Evolutionary conservation across 345 rosid species (phyloP), one percentile per base, ranked within the genome.

Genomic region (Eucalyptus erythrocorys): DNA sequence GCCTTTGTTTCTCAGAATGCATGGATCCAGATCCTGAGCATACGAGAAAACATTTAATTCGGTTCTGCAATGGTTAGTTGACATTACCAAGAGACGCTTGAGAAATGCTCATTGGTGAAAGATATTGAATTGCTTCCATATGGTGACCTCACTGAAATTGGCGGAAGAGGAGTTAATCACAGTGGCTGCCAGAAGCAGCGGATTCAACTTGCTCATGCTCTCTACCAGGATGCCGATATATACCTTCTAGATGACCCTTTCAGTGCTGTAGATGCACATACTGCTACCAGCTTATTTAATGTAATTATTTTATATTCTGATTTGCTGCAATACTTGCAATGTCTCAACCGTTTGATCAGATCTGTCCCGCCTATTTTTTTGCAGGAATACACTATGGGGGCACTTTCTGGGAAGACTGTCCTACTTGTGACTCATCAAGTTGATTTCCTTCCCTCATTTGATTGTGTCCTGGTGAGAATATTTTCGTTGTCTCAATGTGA

Each of bases 161-260:
- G 99, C 43, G 99, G 96, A 92, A 93, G 99, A 92, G 99, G 99
- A 87, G 99, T 97, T 50, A 97, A 97, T 93, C 94, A 96, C 90
- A 97, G 99, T 85, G 99, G 99, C 49, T 98, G 99, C 87, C 99
- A 97, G 93, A 97, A 96, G 90, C 99, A 97, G 93, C 89, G 98
- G 89, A 95, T 97, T 92, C 99, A 97, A 91, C 98, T 97, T 81
- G 99, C 99, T 57, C 99, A 98, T 87, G 99, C 99, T 37, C 96
- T 97, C 47, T 97, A 97, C 92, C 97, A 96, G 91, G 93, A 96
- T 81, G 98, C 98, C 59, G 99, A 97, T 89, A 94, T 96, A 48
- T 97, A 97, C 88, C 96, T 97, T 47, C 88, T 97, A 92, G 99
- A 96, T 71, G 99, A 97, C 93, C 99, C 99, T 13, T 97, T 96